phyloP scores from a whole-genome alignment of 129 eudicot species.

The Centrapalus pauciflorus region DNA sequence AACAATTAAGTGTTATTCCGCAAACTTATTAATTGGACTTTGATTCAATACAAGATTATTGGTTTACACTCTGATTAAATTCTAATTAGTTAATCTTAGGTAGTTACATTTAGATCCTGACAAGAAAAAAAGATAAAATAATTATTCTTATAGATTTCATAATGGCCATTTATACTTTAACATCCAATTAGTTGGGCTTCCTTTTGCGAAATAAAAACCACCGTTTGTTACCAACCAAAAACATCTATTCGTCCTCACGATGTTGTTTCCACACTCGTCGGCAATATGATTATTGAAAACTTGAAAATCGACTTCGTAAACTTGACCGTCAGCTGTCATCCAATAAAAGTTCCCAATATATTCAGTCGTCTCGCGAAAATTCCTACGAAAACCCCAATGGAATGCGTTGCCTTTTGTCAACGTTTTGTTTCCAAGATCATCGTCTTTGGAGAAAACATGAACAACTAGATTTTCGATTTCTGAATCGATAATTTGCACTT shows the following conservation, averaged over 20 bases:
- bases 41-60: too few species aligned
- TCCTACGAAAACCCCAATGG: neutral
- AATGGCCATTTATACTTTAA: constrained; percentile 2
- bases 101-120: too few species aligned
- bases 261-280: neutral
- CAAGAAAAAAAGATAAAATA: too few species aligned
- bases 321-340: neutral
- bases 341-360: neutral
- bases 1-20: too few species aligned
- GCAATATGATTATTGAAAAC: constrained; percentile 7
- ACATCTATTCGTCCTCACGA: neutral
- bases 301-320: neutral
- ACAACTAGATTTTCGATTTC: neutral
- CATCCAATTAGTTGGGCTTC: neutral
- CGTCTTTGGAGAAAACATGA: neutral
- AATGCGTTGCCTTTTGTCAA: neutral
- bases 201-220: constrained; percentile 4
- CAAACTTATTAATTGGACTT: too few species aligned
- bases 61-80: too few species aligned
- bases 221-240: neutral
- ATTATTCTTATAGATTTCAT: too few species aligned
- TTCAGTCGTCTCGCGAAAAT: neutral
- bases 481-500: neutral
- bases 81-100: too few species aligned
- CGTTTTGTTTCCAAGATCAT: constrained; percentile 4